Evolutionary conservation across 306 rosid species (phyloP), one percentile per base, ranked within the genome.

Genomic region (Parietaria judaica): DNA sequence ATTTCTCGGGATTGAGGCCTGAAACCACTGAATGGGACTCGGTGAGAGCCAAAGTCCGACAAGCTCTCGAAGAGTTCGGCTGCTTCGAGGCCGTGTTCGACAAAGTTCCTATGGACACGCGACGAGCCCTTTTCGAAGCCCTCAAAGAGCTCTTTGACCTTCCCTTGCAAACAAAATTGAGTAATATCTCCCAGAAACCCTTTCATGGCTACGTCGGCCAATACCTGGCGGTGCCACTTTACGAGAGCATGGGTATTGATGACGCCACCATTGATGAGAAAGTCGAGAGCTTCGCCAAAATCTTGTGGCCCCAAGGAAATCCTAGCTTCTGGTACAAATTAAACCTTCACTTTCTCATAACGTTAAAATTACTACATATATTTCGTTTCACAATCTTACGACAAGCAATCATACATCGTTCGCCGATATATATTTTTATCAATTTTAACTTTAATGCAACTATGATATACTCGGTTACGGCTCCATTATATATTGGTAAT

Each of bases 151-250:
- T 86, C 51, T 89, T 86, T 51, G 78, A 85, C 63, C 91, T 86
- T 23, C 89, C 96, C 66, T 51, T 86, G 14, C 58, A 86, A 62
- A 89, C 83, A 52, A 89, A 89, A 70, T 8, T 36, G 35, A 71
- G 53, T 51, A 86, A 85, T 54, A 77, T 78, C 47, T 81, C 87
- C 12, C 14, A 70, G 51, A 83, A 79, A 15, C 88, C 82, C 14
- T 86, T 11, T 46, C 86, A 86, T 78, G 95, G 96, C 52, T 88
- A 85, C 52, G 72, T 70, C 31, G 95, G 95, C 2, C 90, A 85
- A 56, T 55, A 85, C 64, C 90, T 88, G 43, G 44, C 14, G 73
- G 53, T 74, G 39, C 95, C 91, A 8, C 82, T 89, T 1, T 81
- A 7, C 58, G 95, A 86, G 66, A 83, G 89, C 68, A 60, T 89